These are phyloP conservation scores for Hypomontagnella monticulosa DNA, from an alignment of 495 filamentous ascomycete genomes.

Conservation along the genomic window DNA sequence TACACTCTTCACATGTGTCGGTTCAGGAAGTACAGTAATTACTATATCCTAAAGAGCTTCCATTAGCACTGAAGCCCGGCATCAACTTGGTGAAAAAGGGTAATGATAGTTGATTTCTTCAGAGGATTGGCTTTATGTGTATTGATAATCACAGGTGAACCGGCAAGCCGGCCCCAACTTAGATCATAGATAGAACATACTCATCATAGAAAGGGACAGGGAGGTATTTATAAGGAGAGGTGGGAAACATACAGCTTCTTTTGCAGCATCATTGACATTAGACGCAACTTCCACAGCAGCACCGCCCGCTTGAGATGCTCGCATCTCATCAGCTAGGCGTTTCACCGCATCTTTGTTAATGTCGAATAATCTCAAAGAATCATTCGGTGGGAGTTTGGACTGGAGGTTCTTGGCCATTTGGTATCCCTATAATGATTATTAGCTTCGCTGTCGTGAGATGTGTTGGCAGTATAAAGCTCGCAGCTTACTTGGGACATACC, in stretches of 20 bases:
- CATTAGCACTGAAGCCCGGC: conserved; percentile 31
- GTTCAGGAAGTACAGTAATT: conserved; percentile 83
- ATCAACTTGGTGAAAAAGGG: background rate
- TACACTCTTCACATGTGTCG: conserved; percentile 78
- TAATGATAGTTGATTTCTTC: conserved; percentile 46
- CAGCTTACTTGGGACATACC: conserved; percentile 61
- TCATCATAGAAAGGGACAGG: conserved; percentile 56
- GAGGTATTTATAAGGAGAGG: background rate
- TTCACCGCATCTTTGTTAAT: conserved; percentile 70
- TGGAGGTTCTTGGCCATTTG: conserved; percentile 91
- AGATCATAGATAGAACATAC: conserved; percentile 70
- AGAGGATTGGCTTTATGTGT: conserved; percentile 72
- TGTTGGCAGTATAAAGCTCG: background rate
- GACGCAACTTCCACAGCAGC: conserved; percentile 66
- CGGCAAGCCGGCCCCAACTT: conserved; percentile 60
- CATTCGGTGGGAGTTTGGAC: conserved; percentile 73
- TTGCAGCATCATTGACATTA: conserved; percentile 69
- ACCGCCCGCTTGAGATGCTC: conserved; percentile 56
- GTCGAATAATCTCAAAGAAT: conserved; percentile 77
- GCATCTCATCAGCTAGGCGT: conserved; percentile 69
- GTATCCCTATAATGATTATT: conserved; percentile 62
- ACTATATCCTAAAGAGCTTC: conserved; percentile 68
- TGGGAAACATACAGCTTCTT: conserved; percentile 72
- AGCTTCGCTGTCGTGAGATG: conserved; percentile 9
- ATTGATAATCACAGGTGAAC: conserved; percentile 62